Evolutionary conservation across 208 protist genomes (phyloP).

Genomic region (Zelonia costaricensis): DNA sequence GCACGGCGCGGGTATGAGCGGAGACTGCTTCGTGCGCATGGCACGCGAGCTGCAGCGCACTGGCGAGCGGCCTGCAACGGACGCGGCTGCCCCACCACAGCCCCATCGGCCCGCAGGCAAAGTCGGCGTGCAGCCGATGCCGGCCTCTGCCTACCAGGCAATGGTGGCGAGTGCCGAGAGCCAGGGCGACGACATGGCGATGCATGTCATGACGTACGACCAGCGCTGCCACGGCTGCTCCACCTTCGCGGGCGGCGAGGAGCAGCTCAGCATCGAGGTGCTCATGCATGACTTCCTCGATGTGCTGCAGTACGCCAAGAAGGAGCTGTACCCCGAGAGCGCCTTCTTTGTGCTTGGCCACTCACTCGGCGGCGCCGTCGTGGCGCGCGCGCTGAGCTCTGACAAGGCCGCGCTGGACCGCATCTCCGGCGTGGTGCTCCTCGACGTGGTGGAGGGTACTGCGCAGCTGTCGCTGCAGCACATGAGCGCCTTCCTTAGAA

Average conservation of each 20-base stretch:
- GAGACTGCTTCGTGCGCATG: conserved; percentile 65
- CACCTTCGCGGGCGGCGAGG: conserved; percentile 67
- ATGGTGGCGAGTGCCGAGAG: conserved; percentile 7
- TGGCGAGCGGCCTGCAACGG: too few species aligned
- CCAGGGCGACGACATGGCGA: conserved; percentile 33
- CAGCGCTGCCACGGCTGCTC: conserved; percentile 88
- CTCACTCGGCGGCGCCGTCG: conserved; percentile 87
- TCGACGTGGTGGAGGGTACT: conserved; percentile 93
- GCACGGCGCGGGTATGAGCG: conserved; percentile 90
- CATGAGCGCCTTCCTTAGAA: conserved; percentile 80
- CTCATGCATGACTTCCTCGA: conserved; percentile 68
- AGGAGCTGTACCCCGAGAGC: conserved; percentile 40
- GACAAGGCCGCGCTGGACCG: conserved; percentile 24
- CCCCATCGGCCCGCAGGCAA: neutral
- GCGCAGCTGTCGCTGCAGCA: conserved; percentile 75
- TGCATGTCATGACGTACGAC: conserved; percentile 78
- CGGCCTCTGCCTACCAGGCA: neutral
- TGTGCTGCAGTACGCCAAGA: conserved; percentile 45
- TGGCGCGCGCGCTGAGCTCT: conserved; percentile 43
- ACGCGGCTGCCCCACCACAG: too few species aligned
- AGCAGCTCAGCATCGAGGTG: conserved; percentile 54
- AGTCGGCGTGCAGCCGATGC: neutral
- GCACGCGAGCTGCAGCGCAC: conserved; percentile 43
- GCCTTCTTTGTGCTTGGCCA: conserved; percentile 81
- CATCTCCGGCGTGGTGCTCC: conserved; percentile 70